A percentile compares a stretch with the other conserved stretches of the same genome.
Evolutionary conservation across 2,329 filamentous ascomycete species (phyloP).

Genomic region (Xylaria sp.): DNA sequence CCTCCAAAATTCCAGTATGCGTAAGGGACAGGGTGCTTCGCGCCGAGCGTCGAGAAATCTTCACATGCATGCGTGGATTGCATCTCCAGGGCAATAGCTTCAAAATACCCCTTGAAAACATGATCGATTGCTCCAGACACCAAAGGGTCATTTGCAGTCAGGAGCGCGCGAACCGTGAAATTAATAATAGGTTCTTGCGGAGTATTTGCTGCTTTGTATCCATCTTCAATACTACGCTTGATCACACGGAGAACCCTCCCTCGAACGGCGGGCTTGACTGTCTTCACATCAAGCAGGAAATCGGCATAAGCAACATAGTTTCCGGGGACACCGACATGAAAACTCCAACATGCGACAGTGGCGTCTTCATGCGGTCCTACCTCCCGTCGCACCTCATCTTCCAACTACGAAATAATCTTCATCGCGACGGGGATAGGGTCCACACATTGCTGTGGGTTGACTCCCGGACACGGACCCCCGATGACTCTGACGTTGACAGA

Average conservation of each 20-base stretch:
- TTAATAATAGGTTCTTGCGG: conserved; percentile 1
- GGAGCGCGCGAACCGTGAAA: conserved; percentile 11
- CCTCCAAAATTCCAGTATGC: conserved; percentile 23
- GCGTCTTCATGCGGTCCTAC: conserved; percentile 43
- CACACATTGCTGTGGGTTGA: neutral
- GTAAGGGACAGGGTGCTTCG: conserved; percentile 3
- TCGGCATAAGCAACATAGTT: conserved; percentile 17
- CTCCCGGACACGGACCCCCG: neutral
- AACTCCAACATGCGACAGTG: conserved; percentile 35
- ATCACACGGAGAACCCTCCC: conserved; percentile 13
- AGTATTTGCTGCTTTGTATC: conserved; percentile 17
- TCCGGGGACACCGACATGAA: neutral
- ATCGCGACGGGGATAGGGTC: conserved; percentile 2
- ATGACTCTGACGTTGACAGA: neutral
- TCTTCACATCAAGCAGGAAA: conserved; percentile 15
- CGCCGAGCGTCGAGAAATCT: conserved; percentile 18
- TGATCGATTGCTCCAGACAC: conserved; percentile 1
- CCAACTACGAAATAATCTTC: neutral
- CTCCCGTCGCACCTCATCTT: neutral
- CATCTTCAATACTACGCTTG: conserved; percentile 7
- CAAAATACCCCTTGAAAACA: conserved; percentile 10
- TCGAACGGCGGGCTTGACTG: conserved; percentile 1
- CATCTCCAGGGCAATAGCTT: neutral
- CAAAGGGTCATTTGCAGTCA: conserved; percentile 16
- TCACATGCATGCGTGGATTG: conserved; percentile 22